Evolutionary conservation across 495 filamentous ascomycete species (phyloP), one percentile per base, ranked within the genome.

Genomic region (Penicillium pancosmium): DNA sequence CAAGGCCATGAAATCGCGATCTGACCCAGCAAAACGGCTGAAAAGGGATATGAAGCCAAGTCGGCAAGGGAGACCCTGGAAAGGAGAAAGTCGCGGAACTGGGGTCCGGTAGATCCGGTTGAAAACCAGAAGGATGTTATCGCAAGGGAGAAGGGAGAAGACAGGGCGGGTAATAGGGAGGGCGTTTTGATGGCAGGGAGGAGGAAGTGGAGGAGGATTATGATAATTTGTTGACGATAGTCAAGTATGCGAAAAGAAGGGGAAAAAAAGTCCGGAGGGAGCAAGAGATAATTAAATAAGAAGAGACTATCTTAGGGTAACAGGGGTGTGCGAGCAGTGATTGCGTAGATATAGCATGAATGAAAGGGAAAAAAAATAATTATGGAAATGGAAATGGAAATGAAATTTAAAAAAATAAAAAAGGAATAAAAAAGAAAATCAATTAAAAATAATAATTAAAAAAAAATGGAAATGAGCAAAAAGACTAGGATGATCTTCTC

Each of bases 51-150:
- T 64, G 49, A 64, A 54, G 56, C 62, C 68, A 61, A 62, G 57
- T 54, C 72, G 72, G 73, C 70, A 75, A 75, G 75, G 69, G 66
- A 70, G 72, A 61, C 64, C 71, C 68, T 70, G 62, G 67, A 70
- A 71, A 69, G 73, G 68, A 75, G 68, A 67, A 68, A 66, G 66
- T 69, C 66, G 62, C 75, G 75, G 73, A 73, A 77, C 52, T 71
- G 52, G 58, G 61, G 56, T 64, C 73, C 70, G 75, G 71, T 70
- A 63, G 65, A 70, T 75, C 73, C 73, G 73, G 64, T 50, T 57
- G 53, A 49, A 60, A 61, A 60, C 41, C 41, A 67, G 57, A 66
- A 65, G 60, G 36, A 69, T 68, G 46, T 63, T 69, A 71, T 75
- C 67, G 71, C 72, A 78, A 74, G 72, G 73, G 72, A 73, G 69